These are phyloP conservation scores for Erucastrum elatum DNA, from an alignment of 345 rosid genomes.

Conservation along the genomic window DNA sequence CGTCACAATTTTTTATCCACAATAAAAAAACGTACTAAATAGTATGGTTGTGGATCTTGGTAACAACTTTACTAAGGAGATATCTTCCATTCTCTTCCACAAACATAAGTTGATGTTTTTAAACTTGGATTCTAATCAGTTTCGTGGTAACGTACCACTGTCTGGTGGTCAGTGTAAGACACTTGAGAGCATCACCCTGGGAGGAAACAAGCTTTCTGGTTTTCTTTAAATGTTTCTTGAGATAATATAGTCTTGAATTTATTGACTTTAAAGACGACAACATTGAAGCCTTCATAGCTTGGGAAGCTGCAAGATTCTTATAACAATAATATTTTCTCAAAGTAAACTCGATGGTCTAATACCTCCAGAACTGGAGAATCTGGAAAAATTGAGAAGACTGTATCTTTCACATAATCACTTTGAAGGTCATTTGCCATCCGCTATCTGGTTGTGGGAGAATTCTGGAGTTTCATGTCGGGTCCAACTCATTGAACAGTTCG, in stretches of 20 bases:
- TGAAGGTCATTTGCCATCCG: slow-evolving; percentile 63
- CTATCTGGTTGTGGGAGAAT: slow-evolving; percentile 55
- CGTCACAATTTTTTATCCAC: background rate
- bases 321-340: slow-evolving; percentile 50
- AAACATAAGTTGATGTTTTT: slow-evolving; percentile 48
- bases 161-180: slow-evolving; percentile 54
- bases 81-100: slow-evolving; percentile 68
- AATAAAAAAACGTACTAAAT: too few species aligned
- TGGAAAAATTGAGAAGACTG: slow-evolving; percentile 44
- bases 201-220: slow-evolving; percentile 55
- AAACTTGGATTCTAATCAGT: slow-evolving; percentile 57
- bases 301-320: slow-evolving; percentile 51
- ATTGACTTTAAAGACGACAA: slow-evolving; percentile 55
- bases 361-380: slow-evolving; percentile 60
- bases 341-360: slow-evolving; percentile 61
- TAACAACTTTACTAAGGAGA: slow-evolving; percentile 61
- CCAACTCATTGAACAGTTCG: slow-evolving; percentile 62
- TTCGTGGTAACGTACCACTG: slow-evolving; percentile 63
- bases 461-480: slow-evolving; percentile 52
- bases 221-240: slow-evolving; percentile 53
- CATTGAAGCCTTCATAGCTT: slow-evolving; percentile 59
- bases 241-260: slow-evolving; percentile 41
- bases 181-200: slow-evolving; percentile 63
- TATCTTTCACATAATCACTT: slow-evolving; percentile 63
- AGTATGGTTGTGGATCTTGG: slow-evolving; percentile 48